A percentile compares a stretch with the other conserved stretches of the same genome.
Evolutionary conservation across 148 eudicot genomes (phyloP).

Genomic region (Dianthus caryophyllus): DNA sequence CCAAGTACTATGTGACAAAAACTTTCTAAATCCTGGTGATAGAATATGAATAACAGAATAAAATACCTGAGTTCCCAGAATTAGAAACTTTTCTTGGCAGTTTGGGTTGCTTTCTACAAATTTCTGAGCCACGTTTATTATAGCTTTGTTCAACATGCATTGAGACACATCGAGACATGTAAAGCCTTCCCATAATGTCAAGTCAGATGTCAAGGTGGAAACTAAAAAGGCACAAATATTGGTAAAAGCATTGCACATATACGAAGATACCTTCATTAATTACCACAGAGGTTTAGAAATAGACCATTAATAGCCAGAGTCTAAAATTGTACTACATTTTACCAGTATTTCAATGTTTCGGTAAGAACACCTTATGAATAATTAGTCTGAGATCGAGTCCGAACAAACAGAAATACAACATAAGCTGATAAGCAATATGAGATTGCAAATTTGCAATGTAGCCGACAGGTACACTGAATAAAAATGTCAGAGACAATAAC

Average conservation of each 20-base stretch:
- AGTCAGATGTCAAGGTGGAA: slow-evolving; percentile 49
- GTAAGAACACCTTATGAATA: neutral
- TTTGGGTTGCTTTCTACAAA: slow-evolving; percentile 44
- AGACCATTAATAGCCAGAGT: neutral
- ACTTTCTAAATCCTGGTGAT: neutral
- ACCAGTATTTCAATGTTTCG: neutral
- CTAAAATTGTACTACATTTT: neutral
- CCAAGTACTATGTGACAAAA: neutral
- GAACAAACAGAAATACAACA: neutral
- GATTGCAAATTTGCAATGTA: neutral
- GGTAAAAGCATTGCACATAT: neutral
- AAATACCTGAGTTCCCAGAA: slow-evolving; percentile 66
- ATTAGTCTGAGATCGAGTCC: neutral
- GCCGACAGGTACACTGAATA: neutral
- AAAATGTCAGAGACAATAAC: neutral
- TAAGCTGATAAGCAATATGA: neutral
- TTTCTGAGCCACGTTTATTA: slow-evolving; percentile 60
- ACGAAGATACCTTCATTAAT: neutral
- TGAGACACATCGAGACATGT: slow-evolving; percentile 89
- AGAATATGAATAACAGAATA: slow-evolving; percentile 15
- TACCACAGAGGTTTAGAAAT: slow-evolving; percentile 3
- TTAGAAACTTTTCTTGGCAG: slow-evolving; percentile 48
- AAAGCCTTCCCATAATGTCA: slow-evolving; percentile 90
- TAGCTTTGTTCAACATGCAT: slow-evolving; percentile 84
- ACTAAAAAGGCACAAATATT: neutral